Evolutionary conservation across 2,329 filamentous ascomycete species (phyloP).

Genomic region (Aspergillus fijiensis): DNA sequence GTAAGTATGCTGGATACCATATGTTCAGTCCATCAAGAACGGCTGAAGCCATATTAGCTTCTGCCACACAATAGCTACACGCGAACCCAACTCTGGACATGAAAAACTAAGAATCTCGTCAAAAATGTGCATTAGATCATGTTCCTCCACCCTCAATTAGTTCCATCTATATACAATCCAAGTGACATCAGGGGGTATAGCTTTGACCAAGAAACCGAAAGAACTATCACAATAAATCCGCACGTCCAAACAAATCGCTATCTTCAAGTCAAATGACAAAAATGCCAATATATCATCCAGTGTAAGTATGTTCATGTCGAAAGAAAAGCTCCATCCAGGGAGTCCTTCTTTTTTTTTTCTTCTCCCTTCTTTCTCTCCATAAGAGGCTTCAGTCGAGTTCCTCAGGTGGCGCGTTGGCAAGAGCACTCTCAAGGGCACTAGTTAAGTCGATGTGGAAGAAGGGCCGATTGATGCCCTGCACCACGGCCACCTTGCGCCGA

Average conservation of each 20-base stretch:
- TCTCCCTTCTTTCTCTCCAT: neutral
- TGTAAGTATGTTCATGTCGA: neutral
- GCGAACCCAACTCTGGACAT: too few relatives aligned
- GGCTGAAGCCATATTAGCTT: too few relatives aligned
- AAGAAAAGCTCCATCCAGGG: constrained; percentile 18
- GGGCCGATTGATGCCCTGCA: constrained; percentile 84
- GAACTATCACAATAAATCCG: neutral
- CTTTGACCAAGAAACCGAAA: neutral
- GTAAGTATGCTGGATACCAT: too few relatives aligned
- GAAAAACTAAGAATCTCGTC: neutral
- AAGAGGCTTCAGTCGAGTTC: constrained; percentile 9
- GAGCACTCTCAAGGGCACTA: constrained; percentile 81
- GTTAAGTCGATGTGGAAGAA: constrained; percentile 94
- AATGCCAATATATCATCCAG: neutral
- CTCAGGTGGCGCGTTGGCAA: constrained; percentile 67
- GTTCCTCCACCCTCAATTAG: neutral
- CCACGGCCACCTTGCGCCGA: constrained; percentile 56
- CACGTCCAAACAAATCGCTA: neutral
- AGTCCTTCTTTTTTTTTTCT: neutral
- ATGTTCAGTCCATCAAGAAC: too few relatives aligned
- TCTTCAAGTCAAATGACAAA: neutral
- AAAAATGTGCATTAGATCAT: neutral
- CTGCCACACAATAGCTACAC: too few relatives aligned
- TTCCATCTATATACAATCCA: neutral
- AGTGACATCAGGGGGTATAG: neutral